Base-by-base conservation (phyloP, 495 filamentous ascomycete species). In the Pyrenopolyporus hunteri region DNA sequence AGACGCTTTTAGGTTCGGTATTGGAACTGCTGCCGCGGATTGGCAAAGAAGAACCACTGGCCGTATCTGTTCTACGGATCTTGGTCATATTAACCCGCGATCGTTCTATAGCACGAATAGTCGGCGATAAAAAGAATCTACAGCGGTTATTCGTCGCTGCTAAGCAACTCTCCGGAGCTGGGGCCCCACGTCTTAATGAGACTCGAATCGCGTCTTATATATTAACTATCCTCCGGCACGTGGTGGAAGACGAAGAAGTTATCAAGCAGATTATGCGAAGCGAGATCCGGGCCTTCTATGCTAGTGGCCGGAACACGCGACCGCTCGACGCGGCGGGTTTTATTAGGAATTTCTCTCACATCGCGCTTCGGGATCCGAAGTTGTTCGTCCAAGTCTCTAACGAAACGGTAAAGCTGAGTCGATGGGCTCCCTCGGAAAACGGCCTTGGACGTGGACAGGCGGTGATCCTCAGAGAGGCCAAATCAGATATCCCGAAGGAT, bases 91-190 rank as follows among this genome's bases (percentile, higher is more conserved):
- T 99, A 19, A 98, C 94, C 0, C 83, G 95, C 16, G 80, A 83
- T 45, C 85, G 91, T 50, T 75, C 83, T 6, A 81, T 96, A 54
- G 93, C 94, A 8, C 79, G 84, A 45, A 77, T 79, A 23, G 81
- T 99, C 31, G 89, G 87, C 8, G 89, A 98, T 67, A 96, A 93
- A 74, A 88, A 86, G 54, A 93, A 93, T 62, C 79, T 99, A 48
- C 90, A 93, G 68, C 84, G 90, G 14, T 78, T 99, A 11, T 98
- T 99, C 71, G 83, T 96, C 13, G 96, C 97, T 89, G 84, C 95
- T 33, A 93, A 92, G 70, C 93, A 97, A 67, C 83, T 97, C 35
- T 88, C 90, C 17, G 90, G 88, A 20, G 81, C 84, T 20, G 88
- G 86, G 16, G 89, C 89, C 50, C 80, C 87, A 17, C 87, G 87